Evolutionary conservation across 73 alveolate genomes (phyloP), one percentile per base, ranked within the genome.

Genomic region (Paraurostyla sp.): DNA sequence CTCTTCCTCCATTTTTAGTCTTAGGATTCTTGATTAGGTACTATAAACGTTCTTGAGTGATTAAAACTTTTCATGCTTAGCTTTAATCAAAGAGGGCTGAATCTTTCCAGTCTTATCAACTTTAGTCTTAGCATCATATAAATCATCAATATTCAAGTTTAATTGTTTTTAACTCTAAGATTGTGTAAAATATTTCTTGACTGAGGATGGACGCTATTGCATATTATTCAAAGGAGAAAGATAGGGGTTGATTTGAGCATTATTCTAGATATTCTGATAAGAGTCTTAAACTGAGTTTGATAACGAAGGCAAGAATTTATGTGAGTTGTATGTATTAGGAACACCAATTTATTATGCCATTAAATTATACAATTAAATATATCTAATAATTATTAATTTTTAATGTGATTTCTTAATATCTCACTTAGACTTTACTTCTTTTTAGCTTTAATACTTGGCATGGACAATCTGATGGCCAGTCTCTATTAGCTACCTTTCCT

Each of bases 381-480:
- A 45, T 18, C 57, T 45, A 45, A 13, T 18, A 45, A 54, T 9
- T 20, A 54, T 54, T 54, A 54, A 54, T 54, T 20, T 54, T 54
- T 4, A 9, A 54, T 20, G 23, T 54, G 27, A 54, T 18, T 13
- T 13, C 9, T 6, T 59, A 15, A 59, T 6, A 59, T 59, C 42
- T 59, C 76, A 59, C 9, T 6, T 27, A 59, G 9, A 6, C 30
- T 30, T 6, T 59, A 59, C n/a, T n/a, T n/a, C n/a, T n/a, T n/a
- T n/a, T n/a, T n/a, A n/a, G n/a, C n/a, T n/a, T 59, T 49, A 59
- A 6, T 29, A 32, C 13, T 65, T 38, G 4, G 35, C 60, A 65
- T 65, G 82, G 18, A 35, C 86, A 20, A 73, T 49, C 38, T 73
- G 42, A 30, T 29, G 32, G 6, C 86, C 86, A 42, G 59, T 56